These are phyloP conservation scores for Boletus semigastroideus DNA, from an alignment of 1,284 basidiomycete genomes.

Conservation along the genomic window DNA sequence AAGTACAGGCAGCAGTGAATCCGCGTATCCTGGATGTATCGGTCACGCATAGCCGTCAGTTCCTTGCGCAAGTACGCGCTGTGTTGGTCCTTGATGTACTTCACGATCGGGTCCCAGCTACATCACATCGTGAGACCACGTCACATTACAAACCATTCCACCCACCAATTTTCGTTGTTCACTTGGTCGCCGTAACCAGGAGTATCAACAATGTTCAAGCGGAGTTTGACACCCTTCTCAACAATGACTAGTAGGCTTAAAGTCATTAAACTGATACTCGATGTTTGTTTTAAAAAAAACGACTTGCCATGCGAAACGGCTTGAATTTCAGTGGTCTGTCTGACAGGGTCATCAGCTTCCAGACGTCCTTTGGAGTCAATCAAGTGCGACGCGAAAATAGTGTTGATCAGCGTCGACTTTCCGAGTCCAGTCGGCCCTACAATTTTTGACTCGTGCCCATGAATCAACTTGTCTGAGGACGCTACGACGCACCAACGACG, in stretches of 20 bases:
- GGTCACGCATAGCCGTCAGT: constrained; percentile 97
- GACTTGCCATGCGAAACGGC: constrained; percentile 88
- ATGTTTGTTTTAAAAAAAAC: background rate
- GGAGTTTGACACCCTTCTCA: constrained; percentile 94
- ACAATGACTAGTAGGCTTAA: constrained; percentile 69
- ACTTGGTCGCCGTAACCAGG: constrained; percentile 98
- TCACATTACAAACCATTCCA: constrained; percentile 15
- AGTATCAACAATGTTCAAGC: constrained; percentile 98
- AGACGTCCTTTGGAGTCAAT: constrained; percentile 97
- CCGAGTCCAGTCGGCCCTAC: constrained; percentile 95
- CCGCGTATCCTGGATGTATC: constrained; percentile 96
- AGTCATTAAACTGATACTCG: constrained; percentile 4
- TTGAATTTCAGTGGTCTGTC: constrained; percentile 97
- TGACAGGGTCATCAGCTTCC: constrained; percentile 82
- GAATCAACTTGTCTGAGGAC: background rate
- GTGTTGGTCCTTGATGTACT: constrained; percentile 99
- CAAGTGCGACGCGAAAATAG: constrained; percentile 96
- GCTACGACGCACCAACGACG: constrained; percentile 76
- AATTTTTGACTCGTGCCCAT: background rate
- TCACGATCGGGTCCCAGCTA: constrained; percentile 98
- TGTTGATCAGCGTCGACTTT: constrained; percentile 98
- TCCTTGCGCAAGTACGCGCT: constrained; percentile 98
- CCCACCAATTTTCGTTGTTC: constrained; percentile 97
- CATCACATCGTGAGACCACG: constrained; percentile 7
- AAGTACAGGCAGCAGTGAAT: constrained; percentile 99